Evolutionary conservation across 108 stramenopile genomes (phyloP), one percentile per base, ranked within the genome.

Genomic region (Aurantiochytrium sp.): DNA sequence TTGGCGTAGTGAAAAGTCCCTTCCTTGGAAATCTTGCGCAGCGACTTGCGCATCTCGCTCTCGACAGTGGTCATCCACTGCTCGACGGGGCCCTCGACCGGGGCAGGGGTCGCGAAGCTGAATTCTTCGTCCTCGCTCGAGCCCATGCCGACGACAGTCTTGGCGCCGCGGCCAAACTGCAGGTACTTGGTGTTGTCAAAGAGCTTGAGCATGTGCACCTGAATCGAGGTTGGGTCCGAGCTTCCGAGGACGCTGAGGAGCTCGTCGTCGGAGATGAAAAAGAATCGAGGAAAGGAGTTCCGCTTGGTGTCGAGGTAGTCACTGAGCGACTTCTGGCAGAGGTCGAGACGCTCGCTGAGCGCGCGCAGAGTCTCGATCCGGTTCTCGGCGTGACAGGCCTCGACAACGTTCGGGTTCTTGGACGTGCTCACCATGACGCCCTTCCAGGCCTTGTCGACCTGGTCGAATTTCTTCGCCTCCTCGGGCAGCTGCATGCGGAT

Each of bases 241-340:
- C 90, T 91, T 15, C 94, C 94, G 30, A 94, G 86, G 32, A 94
- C 93, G 5, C 91, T 91, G 3, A 94, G 92, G 17, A 94, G 88
- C 73, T 94, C 94, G 68, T 94, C 94, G 86, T 94, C 94, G 22
- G 94, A 94, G 88, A 94, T 94, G 89, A 94, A 94, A 93, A 94
- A 94, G 87, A 94, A 94, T 4, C 94, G 90, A 4, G 93, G 92
- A 89, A 94, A 94, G 41, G 94, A 88, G 41, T 91, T 93, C 17
- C 94, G 87, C 73, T 94, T 94, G 45, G 93, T 93, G 87, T 94
- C 93, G 53, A 94, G 90, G 86, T 94, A 94, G 86, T 94, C 93
- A 10, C 88, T 92, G 31, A 94, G 89, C 37, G 55, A 85, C 68
- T 94, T 94, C 86, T 94, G 94, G 87, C 93, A 94, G 34, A 55